Conservation (phyloP, 129 eudicot species). For the Daucus carota region DNA sequence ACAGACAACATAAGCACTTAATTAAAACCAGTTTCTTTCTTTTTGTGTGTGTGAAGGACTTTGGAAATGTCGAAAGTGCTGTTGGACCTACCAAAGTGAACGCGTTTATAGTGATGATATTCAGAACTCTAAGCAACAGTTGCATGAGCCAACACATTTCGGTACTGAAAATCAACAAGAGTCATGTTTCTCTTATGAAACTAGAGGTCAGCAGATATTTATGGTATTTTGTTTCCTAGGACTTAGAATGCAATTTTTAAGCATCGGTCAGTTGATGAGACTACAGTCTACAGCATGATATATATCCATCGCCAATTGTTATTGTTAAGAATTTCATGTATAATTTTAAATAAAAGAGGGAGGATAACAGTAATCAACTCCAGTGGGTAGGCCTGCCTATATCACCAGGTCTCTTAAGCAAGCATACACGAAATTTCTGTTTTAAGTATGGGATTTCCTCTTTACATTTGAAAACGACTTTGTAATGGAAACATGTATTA, state of each 20-base stretch:
- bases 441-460: not conserved
- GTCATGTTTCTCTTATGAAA: slow-evolving; percentile 30
- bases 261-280: not conserved
- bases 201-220: slow-evolving; percentile 49
- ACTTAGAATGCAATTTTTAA: not conserved
- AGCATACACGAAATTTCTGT: not conserved
- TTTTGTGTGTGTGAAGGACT: slow-evolving; percentile 55
- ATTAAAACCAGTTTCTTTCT: slow-evolving; percentile 16
- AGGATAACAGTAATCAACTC: not conserved
- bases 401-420: not conserved
- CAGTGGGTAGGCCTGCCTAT: not conserved
- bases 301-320: not conserved
- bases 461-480: not conserved
- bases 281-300: not conserved
- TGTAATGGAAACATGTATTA: slow-evolving; percentile 10
- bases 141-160: slow-evolving; percentile 40
- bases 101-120: slow-evolving; percentile 31
- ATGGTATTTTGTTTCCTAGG: not conserved
- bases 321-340: not conserved
- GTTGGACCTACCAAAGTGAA: slow-evolving; percentile 54
- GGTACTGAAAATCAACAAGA: slow-evolving; percentile 22
- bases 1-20: slow-evolving; percentile 19
- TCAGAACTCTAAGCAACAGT: slow-evolving; percentile 30
- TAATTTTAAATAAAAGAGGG: not conserved
- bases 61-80: slow-evolving; percentile 87